phyloP scores from a whole-genome alignment of 208 protist genomes.

The Trichomonas tenax region DNA sequence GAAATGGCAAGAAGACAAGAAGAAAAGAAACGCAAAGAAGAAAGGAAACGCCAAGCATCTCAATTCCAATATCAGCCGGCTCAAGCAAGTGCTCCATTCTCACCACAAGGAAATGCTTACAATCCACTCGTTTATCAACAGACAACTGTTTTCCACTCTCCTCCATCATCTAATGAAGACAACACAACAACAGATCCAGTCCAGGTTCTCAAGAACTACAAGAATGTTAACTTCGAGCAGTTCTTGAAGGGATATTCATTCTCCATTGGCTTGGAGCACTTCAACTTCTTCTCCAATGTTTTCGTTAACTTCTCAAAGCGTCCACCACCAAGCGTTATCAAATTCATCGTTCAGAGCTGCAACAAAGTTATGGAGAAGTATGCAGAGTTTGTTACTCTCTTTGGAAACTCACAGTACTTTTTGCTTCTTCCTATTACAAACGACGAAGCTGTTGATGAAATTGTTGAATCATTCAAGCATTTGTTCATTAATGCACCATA shows the following conservation, averaged over 20 bases:
- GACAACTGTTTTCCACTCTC: background rate
- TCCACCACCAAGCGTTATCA: background rate
- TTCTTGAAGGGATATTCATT: background rate
- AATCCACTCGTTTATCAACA: background rate
- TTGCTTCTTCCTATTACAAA: background rate
- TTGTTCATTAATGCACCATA: background rate
- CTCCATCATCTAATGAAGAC: background rate
- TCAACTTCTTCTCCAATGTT: background rate
- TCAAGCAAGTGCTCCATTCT: background rate
- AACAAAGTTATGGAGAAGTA: background rate
- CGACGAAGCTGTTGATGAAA: background rate
- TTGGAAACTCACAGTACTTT: background rate
- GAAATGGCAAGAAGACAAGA: too few species aligned
- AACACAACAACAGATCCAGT: background rate
- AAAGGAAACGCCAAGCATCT: background rate
- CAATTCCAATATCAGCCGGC: background rate
- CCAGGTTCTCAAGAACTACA: background rate
- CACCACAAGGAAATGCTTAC: background rate
- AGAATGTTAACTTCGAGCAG: background rate
- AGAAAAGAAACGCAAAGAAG: too few species aligned
- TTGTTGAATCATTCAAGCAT: background rate
- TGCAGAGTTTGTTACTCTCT: background rate
- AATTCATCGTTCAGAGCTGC: background rate
- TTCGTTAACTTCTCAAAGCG: background rate
- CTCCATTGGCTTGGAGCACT: background rate